phyloP scores from a whole-genome alignment of 805 yeast genomes.

The Cyberlindnera galapagoensis region DNA sequence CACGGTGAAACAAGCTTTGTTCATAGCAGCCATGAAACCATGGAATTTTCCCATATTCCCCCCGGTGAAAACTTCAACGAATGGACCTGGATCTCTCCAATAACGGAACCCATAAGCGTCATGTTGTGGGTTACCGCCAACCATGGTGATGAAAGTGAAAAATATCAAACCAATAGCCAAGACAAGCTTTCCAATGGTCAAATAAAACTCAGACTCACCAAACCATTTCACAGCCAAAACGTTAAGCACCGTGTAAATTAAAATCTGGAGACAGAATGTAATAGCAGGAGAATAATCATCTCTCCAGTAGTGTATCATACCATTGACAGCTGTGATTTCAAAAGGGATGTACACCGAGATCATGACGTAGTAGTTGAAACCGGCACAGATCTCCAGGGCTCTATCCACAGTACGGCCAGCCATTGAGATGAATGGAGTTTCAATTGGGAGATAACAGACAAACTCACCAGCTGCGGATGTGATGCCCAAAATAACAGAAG shows the following conservation, averaged over 20 bases:
- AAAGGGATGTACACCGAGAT: conserved; percentile 54
- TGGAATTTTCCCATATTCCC: conserved; percentile 53
- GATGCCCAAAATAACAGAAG: conserved; percentile 57
- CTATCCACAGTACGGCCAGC: conserved; percentile 59
- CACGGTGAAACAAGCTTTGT: conserved; percentile 56
- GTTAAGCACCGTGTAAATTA: conserved; percentile 54
- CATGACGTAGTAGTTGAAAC: conserved; percentile 55
- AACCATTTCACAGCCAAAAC: conserved; percentile 64
- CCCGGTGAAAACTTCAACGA: conserved; percentile 45
- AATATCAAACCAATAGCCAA: conserved; percentile 61
- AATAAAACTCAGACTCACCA: conserved; percentile 79
- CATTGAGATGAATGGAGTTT: conserved; percentile 57
- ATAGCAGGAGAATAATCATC: conserved; percentile 67
- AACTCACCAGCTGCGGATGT: conserved; percentile 58
- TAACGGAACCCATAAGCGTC: conserved; percentile 38
- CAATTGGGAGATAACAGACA: conserved; percentile 53
- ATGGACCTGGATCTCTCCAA: conserved; percentile 55
- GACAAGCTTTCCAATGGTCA: conserved; percentile 63
- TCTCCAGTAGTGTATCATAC: conserved; percentile 66
- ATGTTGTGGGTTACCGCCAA: conserved; percentile 51
- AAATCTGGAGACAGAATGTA: conserved; percentile 59
- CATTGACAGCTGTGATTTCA: conserved; percentile 58
- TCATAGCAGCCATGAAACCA: conserved; percentile 49
- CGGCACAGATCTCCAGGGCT: no score
- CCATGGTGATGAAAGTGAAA: conserved; percentile 46